Evolutionary conservation across 331 rosid genomes (phyloP), one percentile per base, ranked within the genome.

Genomic region (Rhamnella rubrinervis): DNA sequence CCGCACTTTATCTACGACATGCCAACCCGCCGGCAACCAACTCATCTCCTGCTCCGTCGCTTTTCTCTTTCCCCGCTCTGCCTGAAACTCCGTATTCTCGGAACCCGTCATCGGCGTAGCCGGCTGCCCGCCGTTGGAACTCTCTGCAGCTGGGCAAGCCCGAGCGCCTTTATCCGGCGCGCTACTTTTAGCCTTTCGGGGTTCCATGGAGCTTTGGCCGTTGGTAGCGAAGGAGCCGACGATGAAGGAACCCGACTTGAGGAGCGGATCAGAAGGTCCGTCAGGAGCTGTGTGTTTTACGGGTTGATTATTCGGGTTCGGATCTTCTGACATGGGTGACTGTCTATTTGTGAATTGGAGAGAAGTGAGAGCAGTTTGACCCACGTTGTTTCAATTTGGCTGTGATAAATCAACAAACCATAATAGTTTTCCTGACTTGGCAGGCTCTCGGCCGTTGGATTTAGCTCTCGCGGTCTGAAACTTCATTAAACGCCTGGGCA

Each of bases 1-100:
- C 73, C 90, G 83, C 9, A 83, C 87, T 78, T 64, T 85, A 37
- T 72, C 80, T 57, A 80, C 80, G 5, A 77, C 57, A 0, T 47
- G 6, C 90, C 90, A 85, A 28, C 82, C 82, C 8, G 55, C 13
- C 9, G 90, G 90, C 66, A 85, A 67, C 90, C 90, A 85, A 63
- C 47, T 68, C 44, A 79, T 70, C 46, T 66, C 21, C 31, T 58
- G 4, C 15, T 78, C 77, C 55, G 61, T 3, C 40, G 20, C 51
- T 23, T 75, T 83, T 25, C 76, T 69, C 68, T 57, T 20, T 11
- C 60, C 69, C 15, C 78, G 55, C 14, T 62, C 73, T 6, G 65
- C 58, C 28, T 41, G 53, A 25, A 55, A 19, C 16, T 46, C 79
- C 16, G 77, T 1, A 26, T 18, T 71, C 5, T 26, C 67, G 1